Evolutionary conservation across 2,329 filamentous ascomycete species (phyloP), one percentile per base, ranked within the genome.

Genomic region (Pseudocercospora crystallina): DNA sequence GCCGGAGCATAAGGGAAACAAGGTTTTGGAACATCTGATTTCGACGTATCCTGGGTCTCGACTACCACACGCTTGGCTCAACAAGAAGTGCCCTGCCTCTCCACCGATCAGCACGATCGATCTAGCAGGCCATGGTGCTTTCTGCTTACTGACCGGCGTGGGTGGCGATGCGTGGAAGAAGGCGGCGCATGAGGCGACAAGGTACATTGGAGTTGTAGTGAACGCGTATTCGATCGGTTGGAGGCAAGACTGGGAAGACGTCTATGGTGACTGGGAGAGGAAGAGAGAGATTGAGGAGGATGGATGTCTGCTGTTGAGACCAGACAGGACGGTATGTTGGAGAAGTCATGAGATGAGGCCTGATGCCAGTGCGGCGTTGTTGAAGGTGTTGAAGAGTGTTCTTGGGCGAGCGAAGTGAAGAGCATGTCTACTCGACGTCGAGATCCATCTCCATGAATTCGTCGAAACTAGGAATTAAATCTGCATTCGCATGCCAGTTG

Each of bases 1-100:
- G n/a, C 49, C 46, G 15, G 49, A 57, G 12, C 54, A 52, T 13
- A 64, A 64, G 2, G 53, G 48, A 12, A 61, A 65, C 39, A 53
- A 54, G 15, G 61, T 63, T 9, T 50, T 65, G 42, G 44, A 61
- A 31, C 56, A 63, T 32, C 61, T 64, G 38, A 51, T 64, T 10
- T 61, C 57, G 43, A 85, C 83, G 2, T 82, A 77, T 58, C 83
- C 83, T 0, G 84, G 83, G 7, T 72, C 72, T 29, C 71, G 82
- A 2, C 66, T 85, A 15, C 83, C 84, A 5, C 83, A 87, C 64
- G 82, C 73, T 0, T 86, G 83, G 83, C 67, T 86, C 12, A 82
- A 65, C 73, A 72, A 14, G 59, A 70, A 5, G 59, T 33, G 30
- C 12, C 49, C 49, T 20, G 33, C 30, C 15, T 39, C 32, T 26